Evolutionary conservation across 495 filamentous ascomycete genomes (phyloP).

Genomic region (Neurospora sp.): DNA sequence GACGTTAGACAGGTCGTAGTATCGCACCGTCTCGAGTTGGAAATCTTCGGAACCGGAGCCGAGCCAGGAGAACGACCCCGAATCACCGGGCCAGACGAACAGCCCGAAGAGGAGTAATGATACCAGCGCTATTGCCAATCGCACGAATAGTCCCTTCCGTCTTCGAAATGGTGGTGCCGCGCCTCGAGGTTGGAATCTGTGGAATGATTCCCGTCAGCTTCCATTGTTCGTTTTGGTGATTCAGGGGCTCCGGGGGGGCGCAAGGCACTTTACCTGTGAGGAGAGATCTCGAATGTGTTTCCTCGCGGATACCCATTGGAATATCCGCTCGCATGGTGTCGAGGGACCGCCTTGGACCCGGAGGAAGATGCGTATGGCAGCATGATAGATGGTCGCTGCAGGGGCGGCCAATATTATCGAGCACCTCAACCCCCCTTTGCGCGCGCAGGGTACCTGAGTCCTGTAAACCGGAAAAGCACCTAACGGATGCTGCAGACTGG

Average conservation of each 20-base stretch:
- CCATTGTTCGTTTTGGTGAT: background rate
- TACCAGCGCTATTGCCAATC: constrained; percentile 42
- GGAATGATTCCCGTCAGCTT: background rate
- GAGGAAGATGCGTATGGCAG: constrained; percentile 31
- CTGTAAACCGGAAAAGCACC: background rate
- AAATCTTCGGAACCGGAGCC: constrained; percentile 60
- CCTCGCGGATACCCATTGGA: constrained; percentile 67
- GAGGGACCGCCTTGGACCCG: constrained; percentile 45
- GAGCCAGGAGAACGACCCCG: constrained; percentile 60
- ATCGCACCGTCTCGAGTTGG: constrained; percentile 84
- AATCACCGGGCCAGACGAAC: constrained; percentile 54
- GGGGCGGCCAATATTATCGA: constrained; percentile 4
- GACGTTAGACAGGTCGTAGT: constrained; percentile 88
- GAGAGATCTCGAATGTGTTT: constrained; percentile 74
- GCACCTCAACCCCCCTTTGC: background rate
- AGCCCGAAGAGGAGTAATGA: constrained; percentile 48
- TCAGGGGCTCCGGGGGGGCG: background rate
- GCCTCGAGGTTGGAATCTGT: constrained; percentile 77
- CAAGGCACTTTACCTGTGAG: constrained; percentile 58
- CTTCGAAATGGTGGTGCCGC: constrained; percentile 62
- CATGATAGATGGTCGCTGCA: constrained; percentile 14
- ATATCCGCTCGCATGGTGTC: constrained; percentile 55
- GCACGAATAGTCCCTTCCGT: constrained; percentile 62
- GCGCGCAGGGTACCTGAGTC: background rate
- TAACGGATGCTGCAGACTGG: background rate